A percentile compares a stretch with the other conserved stretches of the same genome.
Evolutionary conservation across 176 grass and related monocot species (phyloP).

Genomic region (Themeda triandra): DNA sequence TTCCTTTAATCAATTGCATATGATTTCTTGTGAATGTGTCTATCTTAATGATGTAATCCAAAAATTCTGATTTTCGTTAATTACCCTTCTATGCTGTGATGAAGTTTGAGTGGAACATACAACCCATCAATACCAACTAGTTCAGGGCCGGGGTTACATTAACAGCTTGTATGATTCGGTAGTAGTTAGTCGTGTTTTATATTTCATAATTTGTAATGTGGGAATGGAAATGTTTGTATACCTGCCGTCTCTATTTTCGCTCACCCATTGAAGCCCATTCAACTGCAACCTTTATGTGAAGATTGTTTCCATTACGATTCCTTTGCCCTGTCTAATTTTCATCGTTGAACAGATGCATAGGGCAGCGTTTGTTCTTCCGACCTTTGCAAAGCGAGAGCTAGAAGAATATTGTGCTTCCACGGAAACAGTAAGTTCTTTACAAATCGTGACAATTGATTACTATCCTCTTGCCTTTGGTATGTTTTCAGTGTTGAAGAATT

Average conservation of each 20-base stretch:
- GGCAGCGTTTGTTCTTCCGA: slow-evolving; percentile 80
- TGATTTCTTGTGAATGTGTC: background rate
- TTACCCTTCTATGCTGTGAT: slow-evolving; percentile 13
- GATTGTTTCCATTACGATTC: background rate
- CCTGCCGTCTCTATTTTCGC: background rate
- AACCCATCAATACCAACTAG: background rate
- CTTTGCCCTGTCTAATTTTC: slow-evolving; percentile 18
- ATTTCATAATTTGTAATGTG: background rate
- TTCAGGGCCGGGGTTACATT: background rate
- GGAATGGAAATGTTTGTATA: background rate
- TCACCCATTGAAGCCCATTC: background rate
- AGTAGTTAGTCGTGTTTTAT: background rate
- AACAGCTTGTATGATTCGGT: background rate
- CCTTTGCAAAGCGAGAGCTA: slow-evolving; percentile 71
- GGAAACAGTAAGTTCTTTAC: slow-evolving; percentile 30
- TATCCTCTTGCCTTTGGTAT: too few relatives aligned
- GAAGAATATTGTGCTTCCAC: slow-evolving; percentile 28
- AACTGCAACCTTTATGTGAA: background rate
- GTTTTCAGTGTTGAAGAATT: background rate
- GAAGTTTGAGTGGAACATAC: background rate
- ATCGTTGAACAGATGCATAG: slow-evolving; percentile 66
- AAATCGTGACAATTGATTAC: background rate
- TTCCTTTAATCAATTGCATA: background rate
- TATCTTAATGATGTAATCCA: background rate
- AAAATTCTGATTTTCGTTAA: background rate